Evolutionary conservation across 2,329 filamentous ascomycete genomes (phyloP), one percentile per base, ranked within the genome.

Genomic region (Diplocarpon rosae): DNA sequence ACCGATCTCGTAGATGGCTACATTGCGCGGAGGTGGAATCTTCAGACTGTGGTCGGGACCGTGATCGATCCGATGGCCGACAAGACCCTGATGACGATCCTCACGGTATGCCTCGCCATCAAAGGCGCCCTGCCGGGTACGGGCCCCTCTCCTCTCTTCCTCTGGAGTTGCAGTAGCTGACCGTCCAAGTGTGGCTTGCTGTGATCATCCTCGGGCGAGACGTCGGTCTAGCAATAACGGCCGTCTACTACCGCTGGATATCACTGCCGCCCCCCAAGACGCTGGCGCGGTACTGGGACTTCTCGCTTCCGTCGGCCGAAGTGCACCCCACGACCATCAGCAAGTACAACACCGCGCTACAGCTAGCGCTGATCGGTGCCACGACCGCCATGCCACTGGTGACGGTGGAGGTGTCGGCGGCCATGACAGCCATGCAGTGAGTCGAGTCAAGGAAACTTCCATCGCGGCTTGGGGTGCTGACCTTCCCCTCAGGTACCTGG

Each of bases 31-130:
- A 76, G 73, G 48, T 96, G 84, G 79, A 83, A 90, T 40, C 73
- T 87, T 46, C 84, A 92, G 64, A 96, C 92, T 0, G 90, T 98
- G 1, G 87, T 96, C 9, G 92, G 92, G 43, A 93, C 86, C 43
- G 79, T 98, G 27, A 87, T 98, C 50, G 89, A 95, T 59, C 92
- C 92, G 5, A 92, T 95, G 84, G 92, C 92, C 2, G 92, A 98
- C 66, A 98, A 98, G 68, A 76, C 79, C 8, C 74, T 98, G 52
- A 96, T 98, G 92, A 95, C 90, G 0, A 79, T 95, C 46, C 66
- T 94, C 56, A 93, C 90, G 0, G 80, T 90, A 11, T 88, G 85
- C 52, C 67, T 96, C 36, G 88, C 89, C 3, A 71, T 83, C 50
- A 88, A 95, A 56, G 88, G 87, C 3, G 75, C 79, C 12, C 70